phyloP scores from a whole-genome alignment of 306 rosid species.

The Begonia fuchsioides region DNA sequence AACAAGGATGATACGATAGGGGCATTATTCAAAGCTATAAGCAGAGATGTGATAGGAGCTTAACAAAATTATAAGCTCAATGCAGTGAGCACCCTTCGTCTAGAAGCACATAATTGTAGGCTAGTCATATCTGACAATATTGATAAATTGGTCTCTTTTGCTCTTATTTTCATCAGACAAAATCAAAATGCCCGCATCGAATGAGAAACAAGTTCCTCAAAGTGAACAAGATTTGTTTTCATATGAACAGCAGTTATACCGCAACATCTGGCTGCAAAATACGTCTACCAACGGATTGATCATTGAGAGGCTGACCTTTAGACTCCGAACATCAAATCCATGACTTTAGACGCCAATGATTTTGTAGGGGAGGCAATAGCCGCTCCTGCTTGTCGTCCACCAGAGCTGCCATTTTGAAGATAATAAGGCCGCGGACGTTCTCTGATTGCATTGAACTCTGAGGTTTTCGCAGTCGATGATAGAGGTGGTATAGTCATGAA shows the following conservation, averaged over 20 bases:
- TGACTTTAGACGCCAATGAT: conserved; percentile 64
- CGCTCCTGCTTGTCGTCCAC: conserved; percentile 51
- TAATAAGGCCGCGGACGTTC: conserved; percentile 40
- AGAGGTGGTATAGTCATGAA: conserved; percentile 63
- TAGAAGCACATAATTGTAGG: too few species aligned
- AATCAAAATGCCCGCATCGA: too few species aligned
- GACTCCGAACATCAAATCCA: conserved; percentile 96
- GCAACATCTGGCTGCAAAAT: not conserved
- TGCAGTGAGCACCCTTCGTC: too few species aligned
- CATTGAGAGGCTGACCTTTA: conserved; percentile 23
- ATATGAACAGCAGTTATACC: not conserved
- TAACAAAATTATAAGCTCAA: too few species aligned
- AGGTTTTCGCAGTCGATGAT: conserved; percentile 26
- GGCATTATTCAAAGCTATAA: too few species aligned
- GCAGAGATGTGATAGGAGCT: too few species aligned
- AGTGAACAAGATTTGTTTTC: not conserved
- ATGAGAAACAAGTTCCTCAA: too few species aligned
- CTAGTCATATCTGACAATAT: too few species aligned
- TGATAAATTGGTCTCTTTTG: too few species aligned
- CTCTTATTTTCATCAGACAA: too few species aligned
- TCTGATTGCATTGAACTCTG: conserved; percentile 37
- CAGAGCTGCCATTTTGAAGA: conserved; percentile 56
- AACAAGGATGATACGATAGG: too few species aligned
- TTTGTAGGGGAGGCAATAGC: conserved; percentile 92
- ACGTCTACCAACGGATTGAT: not conserved